phyloP scores from a whole-genome alignment of 2,329 filamentous ascomycete species.

The Apiospora sp. region DNA sequence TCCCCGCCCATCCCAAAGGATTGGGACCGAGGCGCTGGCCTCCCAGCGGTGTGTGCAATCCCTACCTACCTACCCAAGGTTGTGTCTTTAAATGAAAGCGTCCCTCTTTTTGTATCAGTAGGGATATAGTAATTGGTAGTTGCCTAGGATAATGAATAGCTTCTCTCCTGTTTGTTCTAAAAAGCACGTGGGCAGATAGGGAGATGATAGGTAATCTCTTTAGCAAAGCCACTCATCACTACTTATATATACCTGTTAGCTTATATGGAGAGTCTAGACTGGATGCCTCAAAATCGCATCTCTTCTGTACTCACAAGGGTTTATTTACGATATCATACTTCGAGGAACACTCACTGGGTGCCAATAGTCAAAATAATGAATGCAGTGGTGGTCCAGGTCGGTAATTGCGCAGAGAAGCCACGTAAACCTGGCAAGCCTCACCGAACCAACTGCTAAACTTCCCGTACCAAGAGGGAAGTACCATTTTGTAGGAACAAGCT shows the following conservation, averaged over 20 bases:
- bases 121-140: background rate
- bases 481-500: too few species aligned
- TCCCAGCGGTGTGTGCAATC: background rate
- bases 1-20: background rate
- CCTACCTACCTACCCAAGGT: background rate
- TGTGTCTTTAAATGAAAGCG: background rate
- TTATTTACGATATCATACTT: background rate
- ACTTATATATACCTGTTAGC: background rate
- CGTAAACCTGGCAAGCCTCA: too few species aligned
- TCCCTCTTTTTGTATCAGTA: background rate
- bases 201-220: background rate
- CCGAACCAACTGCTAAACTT: too few species aligned
- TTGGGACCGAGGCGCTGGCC: background rate
- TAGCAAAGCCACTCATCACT: background rate
- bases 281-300: too few species aligned
- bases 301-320: background rate
- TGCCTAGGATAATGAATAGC: background rate
- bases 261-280: background rate
- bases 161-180: background rate
- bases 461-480: too few species aligned
- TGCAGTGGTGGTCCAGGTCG: too few species aligned
- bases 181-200: background rate
- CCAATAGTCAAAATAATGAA: too few species aligned
- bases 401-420: too few species aligned
- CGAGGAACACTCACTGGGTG: too few species aligned